phyloP scores from a whole-genome alignment of 202 grass and related monocot genomes.

The Hordeum pubiflorum region DNA sequence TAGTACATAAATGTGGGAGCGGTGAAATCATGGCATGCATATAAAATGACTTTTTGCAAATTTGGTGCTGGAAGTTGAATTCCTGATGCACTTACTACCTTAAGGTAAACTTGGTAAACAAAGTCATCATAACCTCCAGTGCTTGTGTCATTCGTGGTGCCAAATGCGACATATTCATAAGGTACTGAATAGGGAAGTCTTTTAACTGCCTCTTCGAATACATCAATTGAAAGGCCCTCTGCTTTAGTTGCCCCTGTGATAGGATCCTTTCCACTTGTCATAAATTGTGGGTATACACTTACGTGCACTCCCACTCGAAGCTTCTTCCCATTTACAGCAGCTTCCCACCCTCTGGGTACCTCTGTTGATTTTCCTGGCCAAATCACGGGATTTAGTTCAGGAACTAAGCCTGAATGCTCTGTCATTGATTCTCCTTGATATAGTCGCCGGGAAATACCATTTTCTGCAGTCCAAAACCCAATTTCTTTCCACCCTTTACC shows the following conservation, averaged over 20 bases:
- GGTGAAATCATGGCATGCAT: too few species aligned
- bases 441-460: constrained; percentile 25
- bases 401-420: background rate
- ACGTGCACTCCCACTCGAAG: constrained; percentile 30
- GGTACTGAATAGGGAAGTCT: constrained; percentile 40
- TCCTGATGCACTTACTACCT: too few species aligned
- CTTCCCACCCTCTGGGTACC: constrained; percentile 49
- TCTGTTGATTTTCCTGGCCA: constrained; percentile 42
- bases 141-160: background rate
- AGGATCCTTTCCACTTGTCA: constrained; percentile 26
- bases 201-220: constrained; percentile 38
- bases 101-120: background rate
- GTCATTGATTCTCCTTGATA: background rate
- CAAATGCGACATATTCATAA: constrained; percentile 37
- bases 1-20: too few species aligned
- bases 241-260: background rate
- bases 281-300: constrained; percentile 12
- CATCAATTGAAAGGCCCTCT: constrained; percentile 40
- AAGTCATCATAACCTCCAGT: background rate
- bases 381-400: constrained; percentile 33
- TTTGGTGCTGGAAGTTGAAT: too few species aligned
- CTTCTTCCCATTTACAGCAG: constrained; percentile 34
- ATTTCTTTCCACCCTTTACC: constrained; percentile 31
- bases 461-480: constrained; percentile 35
- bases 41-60: too few species aligned